Conservation (phyloP, 2,329 filamentous ascomycete species). For the Fusarium sp. region DNA sequence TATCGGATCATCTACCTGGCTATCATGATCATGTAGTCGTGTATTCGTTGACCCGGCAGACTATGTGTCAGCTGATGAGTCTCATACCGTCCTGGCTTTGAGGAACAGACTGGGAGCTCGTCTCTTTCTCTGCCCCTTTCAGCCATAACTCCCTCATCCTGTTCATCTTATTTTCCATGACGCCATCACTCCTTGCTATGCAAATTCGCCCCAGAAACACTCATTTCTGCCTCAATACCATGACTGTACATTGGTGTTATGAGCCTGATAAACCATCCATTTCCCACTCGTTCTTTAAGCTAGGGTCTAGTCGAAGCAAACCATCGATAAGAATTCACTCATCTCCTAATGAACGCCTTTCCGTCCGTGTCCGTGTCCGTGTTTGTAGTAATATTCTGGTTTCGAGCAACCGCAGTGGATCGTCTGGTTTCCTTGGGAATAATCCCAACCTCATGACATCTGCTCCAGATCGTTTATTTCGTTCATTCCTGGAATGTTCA, state of each 20-base stretch:
- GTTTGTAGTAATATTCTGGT: not conserved
- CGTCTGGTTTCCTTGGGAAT: not conserved
- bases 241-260: not conserved
- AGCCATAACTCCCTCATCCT: not conserved
- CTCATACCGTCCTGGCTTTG: not conserved
- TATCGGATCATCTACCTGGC: not conserved
- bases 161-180: constrained; percentile 12
- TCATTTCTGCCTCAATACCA: constrained; percentile 6
- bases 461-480: constrained; percentile 51
- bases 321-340: not conserved
- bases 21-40: not conserved
- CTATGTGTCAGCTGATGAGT: not conserved
- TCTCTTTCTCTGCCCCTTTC: not conserved
- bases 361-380: not conserved
- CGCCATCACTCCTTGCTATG: constrained; percentile 44
- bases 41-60: not conserved
- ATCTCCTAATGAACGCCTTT: not conserved
- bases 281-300: constrained; percentile 1
- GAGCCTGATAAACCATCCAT: not conserved
- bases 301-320: constrained; percentile 24
- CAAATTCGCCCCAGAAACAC: constrained; percentile 18
- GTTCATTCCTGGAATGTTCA: constrained; percentile 52
- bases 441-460: constrained; percentile 18
- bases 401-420: not conserved
- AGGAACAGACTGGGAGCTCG: not conserved